Conservation (phyloP, 2,329 filamentous ascomycete species). For the Plenodomus lindquistii region DNA sequence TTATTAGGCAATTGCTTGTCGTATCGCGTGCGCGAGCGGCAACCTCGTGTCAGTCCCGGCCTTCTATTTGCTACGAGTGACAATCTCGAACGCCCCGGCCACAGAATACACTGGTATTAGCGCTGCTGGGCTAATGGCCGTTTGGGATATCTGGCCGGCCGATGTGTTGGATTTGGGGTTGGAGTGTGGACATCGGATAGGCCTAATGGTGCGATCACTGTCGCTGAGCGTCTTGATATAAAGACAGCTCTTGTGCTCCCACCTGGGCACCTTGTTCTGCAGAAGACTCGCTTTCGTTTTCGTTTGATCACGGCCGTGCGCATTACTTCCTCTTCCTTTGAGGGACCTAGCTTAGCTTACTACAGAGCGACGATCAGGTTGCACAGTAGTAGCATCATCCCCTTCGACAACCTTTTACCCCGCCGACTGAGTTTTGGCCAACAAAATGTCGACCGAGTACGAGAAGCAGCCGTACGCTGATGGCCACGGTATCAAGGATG, state of each 20-base stretch:
- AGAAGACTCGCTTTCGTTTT: slow-evolving; percentile 20
- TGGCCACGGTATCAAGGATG: slow-evolving; percentile 27
- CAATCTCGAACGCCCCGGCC: slow-evolving; percentile 24
- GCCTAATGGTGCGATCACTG: slow-evolving; percentile 5
- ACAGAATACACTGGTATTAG: slow-evolving; percentile 21
- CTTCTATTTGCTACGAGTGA: slow-evolving; percentile 17
- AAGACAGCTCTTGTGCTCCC: no score
- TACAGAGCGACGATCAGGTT: no score
- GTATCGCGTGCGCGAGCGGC: slow-evolving; percentile 17
- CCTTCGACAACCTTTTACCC: not conserved
- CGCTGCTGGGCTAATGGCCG: slow-evolving; percentile 7
- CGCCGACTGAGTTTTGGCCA: not conserved
- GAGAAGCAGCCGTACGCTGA: slow-evolving; percentile 35
- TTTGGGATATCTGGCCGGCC: slow-evolving; percentile 13
- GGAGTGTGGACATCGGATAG: slow-evolving; percentile 2
- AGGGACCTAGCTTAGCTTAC: slow-evolving; percentile 4
- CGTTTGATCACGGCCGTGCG: slow-evolving; percentile 20
- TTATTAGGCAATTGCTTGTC: slow-evolving; percentile 17
- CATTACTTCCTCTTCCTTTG: slow-evolving; percentile 8
- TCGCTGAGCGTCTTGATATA: not conserved
- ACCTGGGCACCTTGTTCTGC: not conserved
- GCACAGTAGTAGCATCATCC: not conserved
- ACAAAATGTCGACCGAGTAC: slow-evolving; percentile 28
- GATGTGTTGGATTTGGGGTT: slow-evolving; percentile 11
- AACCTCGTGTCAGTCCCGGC: slow-evolving; percentile 13